A percentile compares a stretch with the other conserved stretches of the same genome.
Conservation (phyloP, 495 filamentous ascomycete genomes). For the Umbilicaria muhlenbergii region DNA sequence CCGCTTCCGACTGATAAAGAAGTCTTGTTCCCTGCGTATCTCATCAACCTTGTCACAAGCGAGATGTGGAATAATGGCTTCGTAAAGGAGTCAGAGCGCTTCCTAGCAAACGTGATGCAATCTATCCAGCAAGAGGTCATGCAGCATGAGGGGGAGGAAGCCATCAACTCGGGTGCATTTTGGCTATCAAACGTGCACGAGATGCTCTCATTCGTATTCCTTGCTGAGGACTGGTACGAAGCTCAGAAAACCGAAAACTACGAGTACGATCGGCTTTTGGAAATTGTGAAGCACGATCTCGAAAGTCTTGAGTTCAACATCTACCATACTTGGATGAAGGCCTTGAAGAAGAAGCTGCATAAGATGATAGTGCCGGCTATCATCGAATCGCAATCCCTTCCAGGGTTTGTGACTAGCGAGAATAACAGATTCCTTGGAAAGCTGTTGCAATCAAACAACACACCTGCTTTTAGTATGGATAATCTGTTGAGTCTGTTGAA, state of each 20-base stretch:
- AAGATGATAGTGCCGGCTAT: constrained; percentile 99
- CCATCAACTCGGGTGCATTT: constrained; percentile 93
- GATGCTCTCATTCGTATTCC: constrained; percentile 99
- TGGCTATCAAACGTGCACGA: constrained; percentile 99
- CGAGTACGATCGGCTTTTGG: constrained; percentile 92
- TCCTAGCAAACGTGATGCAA: constrained; percentile 98
- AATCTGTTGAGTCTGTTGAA: constrained; percentile 93
- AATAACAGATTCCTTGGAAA: constrained; percentile 96
- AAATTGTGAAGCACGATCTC: constrained; percentile 97
- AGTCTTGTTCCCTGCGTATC: constrained; percentile 92
- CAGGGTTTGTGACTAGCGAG: constrained; percentile 96
- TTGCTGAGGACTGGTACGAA: constrained; percentile 99
- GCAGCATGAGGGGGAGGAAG: constrained; percentile 95
- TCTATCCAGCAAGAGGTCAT: constrained; percentile 98
- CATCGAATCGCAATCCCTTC: constrained; percentile 95
- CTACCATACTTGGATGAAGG: constrained; percentile 99
- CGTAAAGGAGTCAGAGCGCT: constrained; percentile 97
- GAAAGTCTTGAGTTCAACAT: constrained; percentile 99
- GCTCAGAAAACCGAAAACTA: constrained; percentile 98
- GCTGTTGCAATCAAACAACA: constrained; percentile 71
- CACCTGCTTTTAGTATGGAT: constrained; percentile 96
- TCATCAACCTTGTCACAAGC: constrained; percentile 97
- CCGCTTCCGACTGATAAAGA: constrained; percentile 94
- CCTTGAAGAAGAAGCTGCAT: constrained; percentile 93
- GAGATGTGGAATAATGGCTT: constrained; percentile 99